phyloP scores from a whole-genome alignment of 768 basidiomycete species.

The Suillus cothurnatus region DNA sequence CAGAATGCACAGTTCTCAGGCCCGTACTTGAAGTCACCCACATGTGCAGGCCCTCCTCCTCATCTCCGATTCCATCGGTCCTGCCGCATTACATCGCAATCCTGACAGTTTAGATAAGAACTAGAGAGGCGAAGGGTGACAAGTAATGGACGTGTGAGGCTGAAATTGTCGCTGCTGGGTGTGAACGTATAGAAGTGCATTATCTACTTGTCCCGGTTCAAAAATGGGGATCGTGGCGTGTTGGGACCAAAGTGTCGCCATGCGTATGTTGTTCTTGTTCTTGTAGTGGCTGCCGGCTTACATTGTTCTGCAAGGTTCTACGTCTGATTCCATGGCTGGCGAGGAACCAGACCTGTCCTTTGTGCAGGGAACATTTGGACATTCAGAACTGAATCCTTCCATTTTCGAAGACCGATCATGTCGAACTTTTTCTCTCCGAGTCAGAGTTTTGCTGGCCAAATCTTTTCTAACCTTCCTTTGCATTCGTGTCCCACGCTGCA shows the following conservation, averaged over 20 bases:
- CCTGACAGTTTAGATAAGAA: no score
- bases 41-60: no score
- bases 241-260: slow-evolving; percentile 63
- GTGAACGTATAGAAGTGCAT: slow-evolving; percentile 68
- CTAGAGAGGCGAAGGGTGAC: slow-evolving; percentile 60
- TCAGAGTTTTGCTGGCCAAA: no score
- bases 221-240: slow-evolving; percentile 54
- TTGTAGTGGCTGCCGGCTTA: slow-evolving; percentile 11
- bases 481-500: no score
- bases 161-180: slow-evolving; percentile 68
- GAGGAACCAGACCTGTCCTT: slow-evolving; percentile 61
- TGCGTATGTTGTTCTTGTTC: slow-evolving; percentile 36
- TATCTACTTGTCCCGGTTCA: no score
- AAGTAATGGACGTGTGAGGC: slow-evolving; percentile 66
- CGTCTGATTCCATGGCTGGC: slow-evolving; percentile 67
- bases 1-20: no score
- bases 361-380: slow-evolving; percentile 56
- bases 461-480: no score
- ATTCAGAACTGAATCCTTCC: slow-evolving; percentile 18
- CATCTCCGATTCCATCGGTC: no score
- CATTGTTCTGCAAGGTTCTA: slow-evolving; percentile 46
- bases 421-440: no score
- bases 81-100: no score
- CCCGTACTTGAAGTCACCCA: no score
- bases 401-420: no score